These are phyloP conservation scores for Kluyveromyces sp. DNA, from an alignment of 1,139 yeast species.

Conservation along the genomic window DNA sequence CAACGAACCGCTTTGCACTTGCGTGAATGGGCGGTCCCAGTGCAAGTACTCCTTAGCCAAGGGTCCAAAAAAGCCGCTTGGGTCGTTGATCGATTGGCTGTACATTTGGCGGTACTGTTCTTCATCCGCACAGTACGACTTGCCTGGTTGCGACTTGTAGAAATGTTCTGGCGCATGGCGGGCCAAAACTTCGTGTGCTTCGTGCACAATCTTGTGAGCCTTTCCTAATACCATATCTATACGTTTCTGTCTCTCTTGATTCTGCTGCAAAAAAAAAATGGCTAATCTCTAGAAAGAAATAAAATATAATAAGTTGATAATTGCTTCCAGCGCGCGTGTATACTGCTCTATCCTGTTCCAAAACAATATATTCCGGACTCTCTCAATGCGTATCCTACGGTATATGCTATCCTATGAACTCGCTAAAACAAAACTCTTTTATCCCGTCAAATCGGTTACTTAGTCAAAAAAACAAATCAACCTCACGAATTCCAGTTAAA, in stretches of 20 bases:
- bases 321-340: too few species aligned
- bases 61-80: conserved; percentile 78
- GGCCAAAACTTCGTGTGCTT: conserved; percentile 61
- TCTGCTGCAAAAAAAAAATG: too few species aligned
- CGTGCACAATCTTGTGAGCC: conserved; percentile 55
- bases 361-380: too few species aligned
- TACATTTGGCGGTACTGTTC: conserved; percentile 73
- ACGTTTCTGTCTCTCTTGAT: neutral
- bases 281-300: too few species aligned
- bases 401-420: too few species aligned
- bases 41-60: conserved; percentile 68
- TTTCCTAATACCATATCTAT: conserved; percentile 10
- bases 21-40: conserved; percentile 80
- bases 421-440: too few species aligned
- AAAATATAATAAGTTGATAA: too few species aligned
- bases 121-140: conserved; percentile 41
- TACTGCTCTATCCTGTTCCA: too few species aligned
- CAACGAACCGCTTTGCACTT: conserved; percentile 67
- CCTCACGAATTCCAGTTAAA: too few species aligned
- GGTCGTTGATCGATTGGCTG: conserved; percentile 69
- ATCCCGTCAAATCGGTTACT: too few species aligned
- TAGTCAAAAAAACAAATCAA: too few species aligned
- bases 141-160: conserved; percentile 61
- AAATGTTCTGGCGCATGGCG: conserved; percentile 70
- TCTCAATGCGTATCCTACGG: too few species aligned